Evolutionary conservation across 805 yeast species (phyloP).

Genomic region (Candida ovalis): DNA sequence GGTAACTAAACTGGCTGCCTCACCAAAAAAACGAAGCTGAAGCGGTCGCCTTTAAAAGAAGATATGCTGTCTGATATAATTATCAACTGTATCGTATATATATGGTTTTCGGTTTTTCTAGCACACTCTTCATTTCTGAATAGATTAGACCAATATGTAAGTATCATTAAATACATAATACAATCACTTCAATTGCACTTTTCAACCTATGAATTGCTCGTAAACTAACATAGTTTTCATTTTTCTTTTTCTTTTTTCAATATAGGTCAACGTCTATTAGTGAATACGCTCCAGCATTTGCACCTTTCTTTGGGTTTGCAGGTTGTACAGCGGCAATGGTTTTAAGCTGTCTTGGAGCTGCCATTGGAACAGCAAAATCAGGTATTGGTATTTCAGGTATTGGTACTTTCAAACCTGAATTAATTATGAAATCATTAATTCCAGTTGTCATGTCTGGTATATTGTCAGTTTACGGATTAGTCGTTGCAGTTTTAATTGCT

Average conservation of each 20-base stretch:
- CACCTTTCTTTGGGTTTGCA: slow-evolving; percentile 97
- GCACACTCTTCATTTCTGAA: too few relatives aligned
- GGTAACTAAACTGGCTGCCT: too few relatives aligned
- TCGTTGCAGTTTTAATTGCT: slow-evolving; percentile 93
- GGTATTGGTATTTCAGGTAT: slow-evolving; percentile 98
- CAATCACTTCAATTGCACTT: too few relatives aligned
- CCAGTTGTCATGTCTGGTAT: slow-evolving; percentile 99
- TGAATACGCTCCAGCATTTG: slow-evolving; percentile 84
- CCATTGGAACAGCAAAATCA: slow-evolving; percentile 96
- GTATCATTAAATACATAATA: too few relatives aligned
- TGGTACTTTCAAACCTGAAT: slow-evolving; percentile 95
- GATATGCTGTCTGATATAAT: too few relatives aligned
- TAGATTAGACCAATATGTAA: too few relatives aligned
- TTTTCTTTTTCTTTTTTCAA: neutral
- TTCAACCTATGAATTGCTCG: too few relatives aligned
- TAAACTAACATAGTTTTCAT: neutral
- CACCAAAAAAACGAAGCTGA: too few relatives aligned
- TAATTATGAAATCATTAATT: slow-evolving; percentile 90
- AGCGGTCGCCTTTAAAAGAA: too few relatives aligned
- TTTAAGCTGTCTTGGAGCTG: slow-evolving; percentile 95
- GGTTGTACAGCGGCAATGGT: slow-evolving; percentile 95
- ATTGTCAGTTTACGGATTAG: slow-evolving; percentile 93
- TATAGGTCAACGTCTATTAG: slow-evolving; percentile 22
- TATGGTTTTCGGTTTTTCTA: too few relatives aligned
- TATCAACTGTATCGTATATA: too few relatives aligned